A percentile compares a stretch with the other conserved stretches of the same genome.
phyloP scores from a whole-genome alignment of 345 rosid species.

The Rhodomyrtus tomentosa region DNA sequence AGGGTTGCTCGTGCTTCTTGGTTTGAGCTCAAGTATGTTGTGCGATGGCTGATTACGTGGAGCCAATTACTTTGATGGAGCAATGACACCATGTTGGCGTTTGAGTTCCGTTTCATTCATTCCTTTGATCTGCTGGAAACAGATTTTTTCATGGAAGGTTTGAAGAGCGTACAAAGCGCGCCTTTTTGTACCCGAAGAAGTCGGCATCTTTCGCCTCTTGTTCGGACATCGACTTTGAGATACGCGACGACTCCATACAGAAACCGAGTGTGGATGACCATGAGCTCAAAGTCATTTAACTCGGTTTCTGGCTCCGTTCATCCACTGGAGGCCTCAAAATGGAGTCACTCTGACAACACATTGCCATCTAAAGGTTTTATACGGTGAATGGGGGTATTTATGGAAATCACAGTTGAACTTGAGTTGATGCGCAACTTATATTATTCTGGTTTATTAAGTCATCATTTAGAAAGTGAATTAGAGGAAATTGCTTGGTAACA shows the following conservation, averaged over 20 bases:
- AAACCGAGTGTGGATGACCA: conserved; percentile 17
- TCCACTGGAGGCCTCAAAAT: conserved; percentile 28
- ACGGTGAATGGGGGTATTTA: neutral
- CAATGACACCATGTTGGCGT: neutral
- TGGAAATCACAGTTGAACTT: neutral
- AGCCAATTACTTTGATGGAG: neutral
- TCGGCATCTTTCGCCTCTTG: conserved; percentile 9
- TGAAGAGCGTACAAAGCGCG: conserved; percentile 23
- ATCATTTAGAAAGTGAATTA: neutral
- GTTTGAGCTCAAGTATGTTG: neutral
- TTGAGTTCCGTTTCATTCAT: neutral
- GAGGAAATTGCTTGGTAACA: neutral
- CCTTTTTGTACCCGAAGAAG: conserved; percentile 21
- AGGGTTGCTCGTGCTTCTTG: neutral
- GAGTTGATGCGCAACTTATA: neutral
- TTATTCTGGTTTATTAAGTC: neutral
- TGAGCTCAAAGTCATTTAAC: conserved; percentile 23
- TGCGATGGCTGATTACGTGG: neutral
- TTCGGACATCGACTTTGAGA: conserved; percentile 14
- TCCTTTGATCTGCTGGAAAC: conserved; percentile 7
- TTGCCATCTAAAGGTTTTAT: conserved; percentile 51
- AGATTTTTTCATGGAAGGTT: conserved; percentile 48
- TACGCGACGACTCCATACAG: conserved; percentile 10
- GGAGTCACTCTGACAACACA: conserved; percentile 23
- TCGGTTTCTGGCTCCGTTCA: conserved; percentile 42